A percentile compares a stretch with the other conserved stretches of the same genome.
Evolutionary conservation across 2,329 filamentous ascomycete species (phyloP).

Genomic region (Incumbomyces delicatus): DNA sequence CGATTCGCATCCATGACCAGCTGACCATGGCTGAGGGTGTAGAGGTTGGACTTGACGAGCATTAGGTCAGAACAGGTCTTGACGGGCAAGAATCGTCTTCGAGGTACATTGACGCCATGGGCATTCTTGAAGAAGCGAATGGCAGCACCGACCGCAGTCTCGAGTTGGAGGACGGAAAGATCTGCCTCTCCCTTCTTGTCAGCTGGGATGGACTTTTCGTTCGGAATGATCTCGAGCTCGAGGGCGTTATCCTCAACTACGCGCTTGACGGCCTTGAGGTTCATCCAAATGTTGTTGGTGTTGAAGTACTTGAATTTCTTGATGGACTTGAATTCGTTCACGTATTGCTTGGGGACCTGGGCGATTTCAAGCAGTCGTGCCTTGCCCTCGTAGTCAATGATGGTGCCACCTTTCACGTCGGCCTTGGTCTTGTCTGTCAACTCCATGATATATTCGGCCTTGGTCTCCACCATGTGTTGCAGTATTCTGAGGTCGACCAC

Average conservation of each 20-base stretch:
- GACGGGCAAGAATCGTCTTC: slow-evolving; percentile 95
- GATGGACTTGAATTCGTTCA: slow-evolving; percentile 99
- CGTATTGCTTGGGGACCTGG: slow-evolving; percentile 98
- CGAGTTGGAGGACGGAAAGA: slow-evolving; percentile 92
- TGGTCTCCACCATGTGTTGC: slow-evolving; percentile 97
- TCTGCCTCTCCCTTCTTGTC: slow-evolving; percentile 99
- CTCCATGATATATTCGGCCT: slow-evolving; percentile 99
- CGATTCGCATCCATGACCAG: slow-evolving; percentile 92
- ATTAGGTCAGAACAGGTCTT: slow-evolving; percentile 99
- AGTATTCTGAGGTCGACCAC: slow-evolving; percentile 97
- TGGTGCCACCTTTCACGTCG: slow-evolving; percentile 99
- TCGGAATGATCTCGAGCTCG: slow-evolving; percentile 99
- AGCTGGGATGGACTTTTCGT: slow-evolving; percentile 95
- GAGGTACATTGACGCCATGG: slow-evolving; percentile 96
- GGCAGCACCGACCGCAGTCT: slow-evolving; percentile 95
- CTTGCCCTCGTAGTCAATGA: slow-evolving; percentile 97
- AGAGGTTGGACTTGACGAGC: slow-evolving; percentile 98
- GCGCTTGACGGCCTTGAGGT: slow-evolving; percentile 93
- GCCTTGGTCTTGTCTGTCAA: slow-evolving; percentile 99
- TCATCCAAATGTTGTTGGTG: slow-evolving; percentile 99
- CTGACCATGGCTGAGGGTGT: slow-evolving; percentile 97
- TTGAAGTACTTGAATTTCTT: slow-evolving; percentile 99
- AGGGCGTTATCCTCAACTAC: slow-evolving; percentile 98
- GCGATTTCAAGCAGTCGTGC: slow-evolving; percentile 96
- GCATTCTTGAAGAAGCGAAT: slow-evolving; percentile 98